Conservation (phyloP, 108 stramenopile genomes). For the Cyclostephanos invisitatus region DNA sequence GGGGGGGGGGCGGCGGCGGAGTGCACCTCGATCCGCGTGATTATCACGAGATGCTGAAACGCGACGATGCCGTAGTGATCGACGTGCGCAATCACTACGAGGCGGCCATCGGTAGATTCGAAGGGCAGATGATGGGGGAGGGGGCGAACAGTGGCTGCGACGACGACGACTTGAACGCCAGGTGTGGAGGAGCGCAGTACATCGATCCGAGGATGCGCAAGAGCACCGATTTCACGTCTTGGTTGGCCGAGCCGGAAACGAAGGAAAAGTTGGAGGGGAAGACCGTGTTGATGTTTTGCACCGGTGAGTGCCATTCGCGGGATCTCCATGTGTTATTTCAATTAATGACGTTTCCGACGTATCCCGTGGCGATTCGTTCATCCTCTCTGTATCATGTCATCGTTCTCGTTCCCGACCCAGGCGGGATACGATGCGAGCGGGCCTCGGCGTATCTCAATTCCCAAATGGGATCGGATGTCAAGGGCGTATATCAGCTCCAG, state of each 20-base stretch:
- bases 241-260: constrained; percentile 78
- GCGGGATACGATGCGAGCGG: constrained; percentile 88
- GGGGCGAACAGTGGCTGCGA: constrained; percentile 1
- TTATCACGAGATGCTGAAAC: constrained; percentile 82
- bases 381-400: neutral
- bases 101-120: constrained; percentile 87
- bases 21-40: constrained; percentile 81
- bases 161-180: neutral
- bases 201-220: constrained; percentile 92
- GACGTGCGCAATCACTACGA: constrained; percentile 89
- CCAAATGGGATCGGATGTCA: constrained; percentile 75
- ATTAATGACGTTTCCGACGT: too few relatives aligned
- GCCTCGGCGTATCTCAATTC: constrained; percentile 86
- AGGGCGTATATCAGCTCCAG: constrained; percentile 88
- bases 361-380: constrained; percentile 1
- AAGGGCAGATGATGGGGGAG: constrained; percentile 51
- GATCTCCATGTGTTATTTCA: too few relatives aligned
- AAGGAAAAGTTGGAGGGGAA: constrained; percentile 85
- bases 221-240: constrained; percentile 84
- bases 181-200: constrained; percentile 56
- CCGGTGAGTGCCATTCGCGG: constrained; percentile 54
- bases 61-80: constrained; percentile 78
- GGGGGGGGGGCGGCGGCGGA: constrained; percentile 71
- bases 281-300: constrained; percentile 82
- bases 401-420: constrained; percentile 12